Conservation (phyloP, 2,329 filamentous ascomycete species). For the Xylaria polymorpha region DNA sequence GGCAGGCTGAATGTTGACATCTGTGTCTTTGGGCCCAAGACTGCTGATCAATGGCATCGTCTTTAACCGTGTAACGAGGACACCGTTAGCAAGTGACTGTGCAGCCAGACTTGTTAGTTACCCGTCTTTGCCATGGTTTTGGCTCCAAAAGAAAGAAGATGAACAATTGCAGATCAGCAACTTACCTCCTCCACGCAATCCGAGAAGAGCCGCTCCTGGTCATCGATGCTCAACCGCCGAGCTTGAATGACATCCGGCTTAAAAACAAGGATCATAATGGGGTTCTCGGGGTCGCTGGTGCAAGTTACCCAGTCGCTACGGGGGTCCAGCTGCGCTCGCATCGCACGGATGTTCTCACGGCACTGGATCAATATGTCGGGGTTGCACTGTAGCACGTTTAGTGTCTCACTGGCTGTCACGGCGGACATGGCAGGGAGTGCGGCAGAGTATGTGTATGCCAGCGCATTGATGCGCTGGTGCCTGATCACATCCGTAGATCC, state of each 20-base stretch:
- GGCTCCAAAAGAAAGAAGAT: background rate
- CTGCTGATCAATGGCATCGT: slow-evolving; percentile 73
- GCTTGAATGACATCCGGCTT: slow-evolving; percentile 84
- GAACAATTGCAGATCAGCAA: slow-evolving; percentile 17
- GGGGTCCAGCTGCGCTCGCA: slow-evolving; percentile 89
- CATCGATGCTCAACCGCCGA: slow-evolving; percentile 74
- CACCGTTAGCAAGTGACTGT: slow-evolving; percentile 85
- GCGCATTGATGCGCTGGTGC: slow-evolving; percentile 93
- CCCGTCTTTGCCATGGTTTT: background rate
- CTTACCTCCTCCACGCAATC: slow-evolving; percentile 96
- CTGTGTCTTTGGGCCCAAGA: slow-evolving; percentile 73
- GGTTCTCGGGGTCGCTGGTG: slow-evolving; percentile 85
- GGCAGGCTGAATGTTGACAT: slow-evolving; percentile 78
- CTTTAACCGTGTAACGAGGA: slow-evolving; percentile 90
- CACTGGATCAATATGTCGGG: slow-evolving; percentile 83
- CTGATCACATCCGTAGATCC: slow-evolving; percentile 91
- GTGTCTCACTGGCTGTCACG: slow-evolving; percentile 93
- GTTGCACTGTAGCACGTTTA: slow-evolving; percentile 85
- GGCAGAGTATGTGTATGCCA: slow-evolving; percentile 95
- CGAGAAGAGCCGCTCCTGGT: slow-evolving; percentile 86
- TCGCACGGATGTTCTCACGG: slow-evolving; percentile 85
- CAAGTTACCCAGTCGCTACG: slow-evolving; percentile 92
- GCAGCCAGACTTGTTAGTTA: slow-evolving; percentile 25
- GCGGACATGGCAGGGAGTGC: slow-evolving; percentile 93
- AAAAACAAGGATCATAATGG: slow-evolving; percentile 83